Evolutionary conservation across 352 stramenopile genomes (phyloP).

Genomic region (Pythium utonaiense): DNA sequence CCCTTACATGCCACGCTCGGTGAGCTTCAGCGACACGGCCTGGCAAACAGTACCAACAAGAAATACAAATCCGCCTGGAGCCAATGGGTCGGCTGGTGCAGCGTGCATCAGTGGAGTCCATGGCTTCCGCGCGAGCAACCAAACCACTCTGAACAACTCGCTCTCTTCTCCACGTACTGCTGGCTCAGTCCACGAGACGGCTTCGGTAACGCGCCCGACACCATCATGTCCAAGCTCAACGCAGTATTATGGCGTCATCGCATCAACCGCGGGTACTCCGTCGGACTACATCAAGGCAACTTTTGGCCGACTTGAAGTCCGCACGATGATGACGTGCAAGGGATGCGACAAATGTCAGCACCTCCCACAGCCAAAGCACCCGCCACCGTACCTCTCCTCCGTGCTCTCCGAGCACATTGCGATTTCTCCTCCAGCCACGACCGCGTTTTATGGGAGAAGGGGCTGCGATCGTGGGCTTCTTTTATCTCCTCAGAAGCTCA

Average conservation of each 20-base stretch:
- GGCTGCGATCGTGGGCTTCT: slow-evolving; percentile 16
- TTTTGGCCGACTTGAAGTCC: too few relatives aligned
- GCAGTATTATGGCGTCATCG: slow-evolving; percentile 30
- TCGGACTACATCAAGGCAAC: slow-evolving; percentile 22
- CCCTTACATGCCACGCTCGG: background rate
- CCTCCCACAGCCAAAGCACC: slow-evolving; percentile 8
- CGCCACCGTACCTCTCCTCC: slow-evolving; percentile 21
- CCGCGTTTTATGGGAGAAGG: slow-evolving; percentile 32
- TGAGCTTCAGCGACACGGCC: background rate
- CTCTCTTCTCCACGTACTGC: background rate
- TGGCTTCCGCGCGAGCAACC: background rate
- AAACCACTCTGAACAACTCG: background rate
- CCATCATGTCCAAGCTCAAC: slow-evolving; percentile 33
- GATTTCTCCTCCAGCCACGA: slow-evolving; percentile 25
- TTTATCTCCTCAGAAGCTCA: slow-evolving; percentile 3
- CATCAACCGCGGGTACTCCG: slow-evolving; percentile 12
- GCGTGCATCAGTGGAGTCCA: background rate
- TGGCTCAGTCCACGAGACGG: background rate
- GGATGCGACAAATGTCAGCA: slow-evolving; percentile 21
- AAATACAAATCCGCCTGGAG: background rate
- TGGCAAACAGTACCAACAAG: background rate
- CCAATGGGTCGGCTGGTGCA: background rate
- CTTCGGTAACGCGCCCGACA: slow-evolving; percentile 15
- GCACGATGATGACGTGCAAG: too few relatives aligned
- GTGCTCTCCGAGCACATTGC: slow-evolving; percentile 5